A percentile compares a stretch with the other conserved stretches of the same genome.
Evolutionary conservation across 169 alveolate species (phyloP).

Genomic region (Theileria sp.): DNA sequence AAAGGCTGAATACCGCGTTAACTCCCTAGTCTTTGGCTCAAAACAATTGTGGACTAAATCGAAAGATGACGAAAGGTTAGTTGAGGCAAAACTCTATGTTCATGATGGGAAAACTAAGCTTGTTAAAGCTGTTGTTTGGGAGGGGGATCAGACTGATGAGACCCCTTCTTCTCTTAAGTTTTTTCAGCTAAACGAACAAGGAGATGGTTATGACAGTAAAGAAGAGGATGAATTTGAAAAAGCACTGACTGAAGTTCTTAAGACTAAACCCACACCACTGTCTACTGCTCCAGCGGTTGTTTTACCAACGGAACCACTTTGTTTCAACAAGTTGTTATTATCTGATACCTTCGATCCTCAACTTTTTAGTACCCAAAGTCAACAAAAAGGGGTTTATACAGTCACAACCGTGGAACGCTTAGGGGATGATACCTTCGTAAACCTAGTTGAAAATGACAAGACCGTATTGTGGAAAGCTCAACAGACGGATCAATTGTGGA

Average conservation of each 20-base stretch:
- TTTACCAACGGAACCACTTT: not conserved
- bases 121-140: not conserved
- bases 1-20: not conserved
- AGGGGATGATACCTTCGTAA: not conserved
- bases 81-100: not conserved
- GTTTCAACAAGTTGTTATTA: not conserved
- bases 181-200: not conserved
- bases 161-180: not conserved
- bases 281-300: not conserved
- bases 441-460: not conserved
- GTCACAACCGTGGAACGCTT: not conserved
- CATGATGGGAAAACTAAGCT: not conserved
- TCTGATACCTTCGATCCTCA: not conserved
- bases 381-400: not conserved
- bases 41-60: not conserved
- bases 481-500: not conserved
- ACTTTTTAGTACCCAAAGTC: not conserved
- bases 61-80: not conserved
- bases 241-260: not conserved
- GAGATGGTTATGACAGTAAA: not conserved
- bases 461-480: constrained; percentile 1
- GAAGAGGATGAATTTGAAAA: not conserved
- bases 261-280: not conserved
- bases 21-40: not conserved
- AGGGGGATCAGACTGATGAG: not conserved